phyloP scores from a whole-genome alignment of 2,329 filamentous ascomycete genomes.

The Colletotrichum tabaci region DNA sequence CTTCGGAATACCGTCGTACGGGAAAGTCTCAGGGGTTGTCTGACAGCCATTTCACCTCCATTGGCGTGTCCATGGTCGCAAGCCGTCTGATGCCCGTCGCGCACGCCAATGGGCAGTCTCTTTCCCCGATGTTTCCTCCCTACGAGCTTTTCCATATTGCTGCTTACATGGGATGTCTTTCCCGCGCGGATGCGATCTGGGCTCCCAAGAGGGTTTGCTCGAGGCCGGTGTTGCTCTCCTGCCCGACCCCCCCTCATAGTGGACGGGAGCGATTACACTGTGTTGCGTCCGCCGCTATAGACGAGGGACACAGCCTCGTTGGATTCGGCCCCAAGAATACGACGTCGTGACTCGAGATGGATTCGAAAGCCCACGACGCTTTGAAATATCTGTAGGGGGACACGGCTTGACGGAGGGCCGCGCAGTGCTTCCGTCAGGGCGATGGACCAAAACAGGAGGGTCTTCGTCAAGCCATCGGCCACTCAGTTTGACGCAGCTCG shows the following conservation, averaged over 20 bases:
- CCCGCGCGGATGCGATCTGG: background rate
- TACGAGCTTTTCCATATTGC: background rate
- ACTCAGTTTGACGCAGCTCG: background rate
- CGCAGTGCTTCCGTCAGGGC: background rate
- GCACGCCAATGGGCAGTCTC: background rate
- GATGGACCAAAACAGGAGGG: background rate
- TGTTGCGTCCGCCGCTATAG: background rate
- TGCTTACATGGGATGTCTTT: background rate
- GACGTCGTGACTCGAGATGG: slow-evolving; percentile 10
- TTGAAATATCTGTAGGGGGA: background rate
- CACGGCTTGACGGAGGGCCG: background rate
- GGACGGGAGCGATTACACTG: background rate
- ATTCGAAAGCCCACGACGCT: slow-evolving; percentile 2
- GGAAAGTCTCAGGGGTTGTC: background rate
- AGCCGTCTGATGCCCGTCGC: background rate
- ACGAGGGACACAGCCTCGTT: slow-evolving; percentile 1
- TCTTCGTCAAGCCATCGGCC: background rate
- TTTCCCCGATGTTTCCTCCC: background rate
- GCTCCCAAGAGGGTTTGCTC: background rate
- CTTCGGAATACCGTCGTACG: background rate
- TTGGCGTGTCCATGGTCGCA: background rate
- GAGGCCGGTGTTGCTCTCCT: background rate
- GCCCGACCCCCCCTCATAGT: background rate
- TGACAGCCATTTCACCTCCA: background rate
- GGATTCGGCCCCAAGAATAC: slow-evolving; percentile 11